Conservation (phyloP, 345 rosid species). For the Melaleuca quinquenervia region DNA sequence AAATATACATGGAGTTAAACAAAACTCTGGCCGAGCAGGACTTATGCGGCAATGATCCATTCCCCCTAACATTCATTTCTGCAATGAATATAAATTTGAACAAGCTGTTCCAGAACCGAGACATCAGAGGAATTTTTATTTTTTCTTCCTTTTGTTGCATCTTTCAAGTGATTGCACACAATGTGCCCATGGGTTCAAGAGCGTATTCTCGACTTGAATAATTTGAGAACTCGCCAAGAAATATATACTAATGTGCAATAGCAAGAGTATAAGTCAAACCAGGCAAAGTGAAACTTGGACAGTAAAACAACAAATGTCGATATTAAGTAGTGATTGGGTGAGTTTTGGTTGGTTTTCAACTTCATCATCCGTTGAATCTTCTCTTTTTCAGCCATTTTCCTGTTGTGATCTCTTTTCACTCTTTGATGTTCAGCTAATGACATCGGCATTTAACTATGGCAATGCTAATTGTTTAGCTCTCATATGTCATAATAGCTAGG, state of each 20-base stretch:
- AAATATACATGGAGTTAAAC: background rate
- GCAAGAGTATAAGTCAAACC: background rate
- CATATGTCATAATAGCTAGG: background rate
- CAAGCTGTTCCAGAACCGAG: background rate
- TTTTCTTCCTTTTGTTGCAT: background rate
- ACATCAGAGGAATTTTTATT: background rate
- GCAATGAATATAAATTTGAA: background rate
- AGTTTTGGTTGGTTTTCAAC: background rate
- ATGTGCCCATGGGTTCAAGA: background rate
- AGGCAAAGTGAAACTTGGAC: background rate
- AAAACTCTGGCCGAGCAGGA: background rate
- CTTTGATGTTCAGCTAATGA: background rate
- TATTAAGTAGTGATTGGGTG: background rate
- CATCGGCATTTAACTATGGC: slow-evolving; percentile 3
- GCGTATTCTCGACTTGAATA: background rate
- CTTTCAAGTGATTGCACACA: background rate
- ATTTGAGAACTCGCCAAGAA: background rate
- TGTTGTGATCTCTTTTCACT: background rate
- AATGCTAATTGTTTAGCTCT: background rate
- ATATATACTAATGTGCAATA: background rate
- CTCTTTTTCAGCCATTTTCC: background rate
- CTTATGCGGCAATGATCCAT: background rate
- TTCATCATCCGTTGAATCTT: background rate
- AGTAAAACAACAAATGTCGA: background rate
- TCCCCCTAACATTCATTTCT: background rate